Evolutionary conservation across 768 basidiomycete genomes (phyloP).

Genomic region (Termitomyces sp.): DNA sequence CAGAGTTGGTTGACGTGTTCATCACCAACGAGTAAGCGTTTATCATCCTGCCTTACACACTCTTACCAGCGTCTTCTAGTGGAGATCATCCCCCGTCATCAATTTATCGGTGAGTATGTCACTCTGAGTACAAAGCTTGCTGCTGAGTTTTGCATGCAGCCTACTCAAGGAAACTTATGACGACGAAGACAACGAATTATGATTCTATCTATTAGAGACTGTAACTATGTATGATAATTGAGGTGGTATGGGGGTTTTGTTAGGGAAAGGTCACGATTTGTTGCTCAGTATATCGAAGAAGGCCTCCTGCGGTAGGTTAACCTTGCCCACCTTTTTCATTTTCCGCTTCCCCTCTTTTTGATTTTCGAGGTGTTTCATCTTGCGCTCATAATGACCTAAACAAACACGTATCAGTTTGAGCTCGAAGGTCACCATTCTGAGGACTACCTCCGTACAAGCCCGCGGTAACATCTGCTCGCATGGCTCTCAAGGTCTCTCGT

Average conservation of each 20-base stretch:
- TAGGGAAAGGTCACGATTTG: constrained; percentile 24
- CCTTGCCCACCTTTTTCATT: constrained; percentile 84
- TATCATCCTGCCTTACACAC: constrained; percentile 2
- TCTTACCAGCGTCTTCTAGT: constrained; percentile 32
- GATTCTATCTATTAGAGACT: constrained; percentile 18
- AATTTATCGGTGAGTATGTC: constrained; percentile 64
- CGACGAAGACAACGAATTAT: constrained; percentile 87
- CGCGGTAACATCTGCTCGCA: constrained; percentile 90
- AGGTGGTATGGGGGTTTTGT: background rate
- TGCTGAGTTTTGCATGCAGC: constrained; percentile 27
- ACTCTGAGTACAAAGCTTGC: background rate
- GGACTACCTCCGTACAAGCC: constrained; percentile 82
- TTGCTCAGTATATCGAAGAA: constrained; percentile 86
- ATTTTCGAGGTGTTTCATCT: constrained; percentile 80
- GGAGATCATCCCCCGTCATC: constrained; percentile 96
- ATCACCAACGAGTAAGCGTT: constrained; percentile 92
- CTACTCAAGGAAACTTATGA: constrained; percentile 94
- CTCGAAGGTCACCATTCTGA: background rate
- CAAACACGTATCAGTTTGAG: background rate
- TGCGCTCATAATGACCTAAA: constrained; percentile 87
- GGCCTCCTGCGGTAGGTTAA: constrained; percentile 91
- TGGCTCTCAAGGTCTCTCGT: constrained; percentile 79
- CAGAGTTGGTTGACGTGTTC: constrained; percentile 88
- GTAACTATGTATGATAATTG: constrained; percentile 15
- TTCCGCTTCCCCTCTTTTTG: constrained; percentile 91